Conservation (phyloP, 1,284 basidiomycete species). For the Cutaneotrichosporon sp. region DNA sequence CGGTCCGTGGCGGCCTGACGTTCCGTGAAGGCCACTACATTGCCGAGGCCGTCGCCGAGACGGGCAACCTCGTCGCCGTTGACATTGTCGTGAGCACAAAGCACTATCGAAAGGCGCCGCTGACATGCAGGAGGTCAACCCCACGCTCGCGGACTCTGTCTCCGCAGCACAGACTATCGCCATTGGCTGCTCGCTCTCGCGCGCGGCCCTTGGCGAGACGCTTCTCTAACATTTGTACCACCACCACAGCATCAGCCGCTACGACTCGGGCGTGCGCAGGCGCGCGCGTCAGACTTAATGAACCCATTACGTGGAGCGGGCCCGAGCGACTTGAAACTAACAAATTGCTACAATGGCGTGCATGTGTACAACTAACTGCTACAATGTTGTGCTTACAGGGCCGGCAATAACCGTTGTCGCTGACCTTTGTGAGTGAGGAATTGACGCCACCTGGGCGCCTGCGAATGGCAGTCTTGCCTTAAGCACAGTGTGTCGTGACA, state of each 20-base stretch:
- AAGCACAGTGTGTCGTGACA: too few relatives aligned
- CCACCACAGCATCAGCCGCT: neutral
- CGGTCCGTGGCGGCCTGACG: slow-evolving; percentile 88
- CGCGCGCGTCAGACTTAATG: neutral
- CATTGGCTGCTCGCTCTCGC: slow-evolving; percentile 86
- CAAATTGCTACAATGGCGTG: too few relatives aligned
- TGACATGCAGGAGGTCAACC: slow-evolving; percentile 83
- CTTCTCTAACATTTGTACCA: slow-evolving; percentile 29
- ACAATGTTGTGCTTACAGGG: too few relatives aligned
- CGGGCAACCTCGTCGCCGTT: slow-evolving; percentile 81
- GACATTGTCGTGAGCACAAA: slow-evolving; percentile 73
- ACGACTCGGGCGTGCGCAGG: neutral
- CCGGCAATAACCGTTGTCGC: too few relatives aligned
- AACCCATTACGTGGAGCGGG: slow-evolving; percentile 3
- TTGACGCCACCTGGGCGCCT: too few relatives aligned
- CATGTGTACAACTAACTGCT: too few relatives aligned
- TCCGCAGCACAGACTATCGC: slow-evolving; percentile 83
- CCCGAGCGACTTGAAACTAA: too few relatives aligned
- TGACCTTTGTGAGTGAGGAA: too few relatives aligned
- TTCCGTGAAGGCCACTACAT: slow-evolving; percentile 93
- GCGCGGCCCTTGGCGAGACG: slow-evolving; percentile 76
- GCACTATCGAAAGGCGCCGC: slow-evolving; percentile 1
- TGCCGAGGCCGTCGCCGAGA: slow-evolving; percentile 89
- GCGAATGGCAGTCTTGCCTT: too few relatives aligned
- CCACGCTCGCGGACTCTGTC: slow-evolving; percentile 64